Evolutionary conservation across 768 basidiomycete species (phyloP), one percentile per base, ranked within the genome.

Genomic region (Sporobolomyces pararoseus): DNA sequence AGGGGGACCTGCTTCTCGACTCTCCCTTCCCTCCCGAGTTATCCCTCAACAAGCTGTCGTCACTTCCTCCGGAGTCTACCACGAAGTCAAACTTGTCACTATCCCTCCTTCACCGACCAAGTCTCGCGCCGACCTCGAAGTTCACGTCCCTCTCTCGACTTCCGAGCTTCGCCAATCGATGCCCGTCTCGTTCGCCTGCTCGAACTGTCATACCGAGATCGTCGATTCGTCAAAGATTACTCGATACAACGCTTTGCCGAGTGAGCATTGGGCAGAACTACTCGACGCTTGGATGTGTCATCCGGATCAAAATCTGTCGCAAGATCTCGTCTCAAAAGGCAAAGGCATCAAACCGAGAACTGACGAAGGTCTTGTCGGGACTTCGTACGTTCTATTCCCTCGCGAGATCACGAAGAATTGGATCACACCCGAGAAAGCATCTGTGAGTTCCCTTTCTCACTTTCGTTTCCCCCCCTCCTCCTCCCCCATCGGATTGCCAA

Each of bases 201-300:
- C 87, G 4, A 88, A 87, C 2, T 95, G 92, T 77, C 88, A 89
- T 4, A 81, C 90, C 14, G 87, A 88, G 16, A 80, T 95, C 39
- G 76, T 75, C 47, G 78, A 87, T 44, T 80, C 83, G 0, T 79
- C 85, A 7, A 81, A 79, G 49, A 78, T 85, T 25, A 70, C 68
- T 31, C 81, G 79, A 52, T 98, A 89, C 79, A 85, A 87, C 46
- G 93, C 96, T 77, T 82, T 98, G 17, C 95, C 95, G 4, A 93
- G 90, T 6, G 94, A 97, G 77, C 89, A 98, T 76, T 98, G 95
- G 95, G 88, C 91, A 71, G 95, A 98, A 78, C 86, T 98, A 21
- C 86, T 98, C 25, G 95, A 97, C 71, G 89, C 93, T 10, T 98
- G 95, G 95, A 92, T 98, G 89, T 98, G 95, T 76, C 95, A 97